Percentiles rank a stretch among this genome's conserved stretches.
Evolutionary conservation across 164 flowering plant species (phyloP).

Genomic region (Nymphaea thermarum): DNA sequence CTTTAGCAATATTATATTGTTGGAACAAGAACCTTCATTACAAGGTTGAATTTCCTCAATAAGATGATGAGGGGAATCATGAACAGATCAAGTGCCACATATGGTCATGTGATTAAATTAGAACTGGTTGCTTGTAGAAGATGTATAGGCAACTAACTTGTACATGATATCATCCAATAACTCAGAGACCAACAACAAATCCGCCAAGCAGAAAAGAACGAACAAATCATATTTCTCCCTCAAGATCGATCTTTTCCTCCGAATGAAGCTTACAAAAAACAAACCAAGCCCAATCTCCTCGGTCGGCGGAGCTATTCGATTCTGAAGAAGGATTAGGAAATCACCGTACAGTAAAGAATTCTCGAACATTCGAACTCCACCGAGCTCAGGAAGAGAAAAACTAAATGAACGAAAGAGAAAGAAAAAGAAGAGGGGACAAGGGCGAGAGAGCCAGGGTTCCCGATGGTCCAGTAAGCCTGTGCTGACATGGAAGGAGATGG

Average conservation of each 20-base stretch:
- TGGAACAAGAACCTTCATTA: no score
- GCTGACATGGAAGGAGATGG: background rate
- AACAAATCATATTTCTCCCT: background rate
- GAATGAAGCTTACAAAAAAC: background rate
- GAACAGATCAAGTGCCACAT: no score
- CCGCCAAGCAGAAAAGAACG: background rate
- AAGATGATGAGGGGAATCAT: no score
- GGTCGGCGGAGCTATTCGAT: background rate
- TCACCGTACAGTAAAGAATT: background rate
- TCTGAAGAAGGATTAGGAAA: background rate
- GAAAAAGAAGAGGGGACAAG: background rate
- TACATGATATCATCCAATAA: background rate
- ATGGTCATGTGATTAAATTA: no score
- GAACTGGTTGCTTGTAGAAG: no score
- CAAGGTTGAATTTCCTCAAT: no score
- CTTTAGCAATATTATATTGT: no score
- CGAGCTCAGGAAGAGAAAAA: background rate
- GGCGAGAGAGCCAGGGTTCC: background rate
- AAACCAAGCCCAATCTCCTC: background rate
- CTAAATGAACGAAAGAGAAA: no score
- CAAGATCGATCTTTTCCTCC: background rate
- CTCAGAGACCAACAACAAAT: background rate
- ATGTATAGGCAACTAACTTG: no score
- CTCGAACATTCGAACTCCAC: background rate
- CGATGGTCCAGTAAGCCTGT: background rate